phyloP scores from a whole-genome alignment of 345 rosid species.

The Barbarea vulgaris region DNA sequence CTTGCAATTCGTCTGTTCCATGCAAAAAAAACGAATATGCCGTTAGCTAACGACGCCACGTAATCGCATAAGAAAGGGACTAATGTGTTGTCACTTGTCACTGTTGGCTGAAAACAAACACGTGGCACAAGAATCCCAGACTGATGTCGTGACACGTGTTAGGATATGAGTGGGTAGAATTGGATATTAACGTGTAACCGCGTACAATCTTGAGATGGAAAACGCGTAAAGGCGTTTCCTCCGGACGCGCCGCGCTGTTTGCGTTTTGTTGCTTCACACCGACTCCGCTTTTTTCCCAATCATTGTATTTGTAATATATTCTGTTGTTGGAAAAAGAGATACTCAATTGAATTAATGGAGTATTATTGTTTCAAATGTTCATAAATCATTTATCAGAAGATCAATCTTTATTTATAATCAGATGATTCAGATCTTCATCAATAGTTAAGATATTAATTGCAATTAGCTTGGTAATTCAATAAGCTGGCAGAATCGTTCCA shows the following conservation, averaged over 20 bases:
- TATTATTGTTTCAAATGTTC: not conserved
- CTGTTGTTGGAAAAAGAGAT: constrained; percentile 9
- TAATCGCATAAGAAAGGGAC: constrained; percentile 3
- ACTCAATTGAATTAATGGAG: constrained; percentile 17
- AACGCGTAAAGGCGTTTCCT: constrained; percentile 27
- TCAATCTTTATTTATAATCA: not conserved
- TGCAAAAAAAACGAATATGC: constrained; percentile 13
- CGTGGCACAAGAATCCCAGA: not conserved
- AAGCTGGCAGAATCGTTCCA: not conserved
- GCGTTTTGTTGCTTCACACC: constrained; percentile 30
- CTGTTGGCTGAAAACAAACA: not conserved
- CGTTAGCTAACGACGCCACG: constrained; percentile 13
- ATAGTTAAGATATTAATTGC: constrained; percentile 9
- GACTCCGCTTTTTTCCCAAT: constrained; percentile 17
- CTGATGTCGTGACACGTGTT: not conserved
- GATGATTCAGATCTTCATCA: not conserved
- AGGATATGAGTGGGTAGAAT: not conserved
- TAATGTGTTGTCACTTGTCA: not conserved
- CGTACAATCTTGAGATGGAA: constrained; percentile 11
- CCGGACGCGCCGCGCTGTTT: constrained; percentile 21
- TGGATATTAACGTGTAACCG: constrained; percentile 17
- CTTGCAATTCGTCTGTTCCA: not conserved
- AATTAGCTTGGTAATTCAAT: not conserved
- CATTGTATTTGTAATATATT: constrained; percentile 8
- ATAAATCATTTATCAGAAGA: not conserved